phyloP scores from a whole-genome alignment of 164 flowering plant species.

The Aristolochia contorta region DNA sequence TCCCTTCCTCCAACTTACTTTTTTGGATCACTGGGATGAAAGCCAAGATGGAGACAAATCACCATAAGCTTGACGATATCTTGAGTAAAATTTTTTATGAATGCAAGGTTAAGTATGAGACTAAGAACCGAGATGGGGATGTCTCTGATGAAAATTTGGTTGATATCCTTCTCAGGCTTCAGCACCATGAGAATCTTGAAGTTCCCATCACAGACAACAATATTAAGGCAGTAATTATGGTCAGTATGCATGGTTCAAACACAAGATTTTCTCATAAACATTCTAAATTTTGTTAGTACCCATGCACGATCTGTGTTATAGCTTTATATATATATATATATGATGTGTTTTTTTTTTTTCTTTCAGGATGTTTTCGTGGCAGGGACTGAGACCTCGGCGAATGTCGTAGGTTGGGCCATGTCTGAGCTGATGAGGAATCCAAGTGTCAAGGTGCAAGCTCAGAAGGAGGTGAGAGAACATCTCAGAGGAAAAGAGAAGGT shows the following conservation, averaged over 20 bases:
- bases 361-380: conserved; percentile 2
- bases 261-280: not conserved
- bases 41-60: too few relatives aligned
- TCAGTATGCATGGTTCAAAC: not conserved
- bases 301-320: too few relatives aligned
- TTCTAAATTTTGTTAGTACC: not conserved
- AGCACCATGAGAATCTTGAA: conserved; percentile 1
- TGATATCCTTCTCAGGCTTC: conserved; percentile 6
- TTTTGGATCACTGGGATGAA: too few relatives aligned
- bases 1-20: too few relatives aligned
- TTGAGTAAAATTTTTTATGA: too few relatives aligned
- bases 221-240: conserved; percentile 6
- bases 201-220: conserved; percentile 1
- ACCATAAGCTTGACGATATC: too few relatives aligned
- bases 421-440: not conserved
- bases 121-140: too few relatives aligned
- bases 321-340: not conserved
- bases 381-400: conserved; percentile 4
- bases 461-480: conserved; percentile 2
- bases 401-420: conserved; percentile 4
- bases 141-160: not conserved
- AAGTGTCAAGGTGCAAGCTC: conserved; percentile 4
- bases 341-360: not conserved
- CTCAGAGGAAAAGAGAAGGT: not conserved
- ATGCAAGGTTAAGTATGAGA: too few relatives aligned